These are phyloP conservation scores for Blastobotrys illinoisensis DNA, from an alignment of 1,139 yeast species.

Conservation along the genomic window DNA sequence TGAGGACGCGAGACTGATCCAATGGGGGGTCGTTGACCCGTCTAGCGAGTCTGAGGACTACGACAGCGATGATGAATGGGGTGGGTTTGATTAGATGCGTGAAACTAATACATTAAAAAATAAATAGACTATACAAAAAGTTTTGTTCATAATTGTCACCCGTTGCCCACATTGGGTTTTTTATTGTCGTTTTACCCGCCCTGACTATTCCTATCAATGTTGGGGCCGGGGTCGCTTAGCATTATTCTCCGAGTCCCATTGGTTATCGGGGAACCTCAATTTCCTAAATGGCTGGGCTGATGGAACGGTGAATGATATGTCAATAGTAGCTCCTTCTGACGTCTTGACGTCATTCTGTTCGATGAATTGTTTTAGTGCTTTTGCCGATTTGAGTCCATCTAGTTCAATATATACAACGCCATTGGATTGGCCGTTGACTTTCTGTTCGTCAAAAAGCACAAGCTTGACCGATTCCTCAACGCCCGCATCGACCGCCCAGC, in stretches of 20 bases:
- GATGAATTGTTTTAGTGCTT: constrained; percentile 1
- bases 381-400: constrained; percentile 14
- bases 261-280: not conserved
- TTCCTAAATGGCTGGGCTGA: constrained; percentile 8
- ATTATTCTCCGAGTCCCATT: not conserved
- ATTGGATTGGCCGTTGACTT: constrained; percentile 32
- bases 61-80: constrained; percentile 29
- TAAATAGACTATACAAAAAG: not conserved
- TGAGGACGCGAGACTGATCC: constrained; percentile 53
- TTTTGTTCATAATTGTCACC: not conserved
- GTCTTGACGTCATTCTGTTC: not conserved
- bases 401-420: constrained; percentile 25
- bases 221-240: not conserved
- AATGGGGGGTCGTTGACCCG: constrained; percentile 56
- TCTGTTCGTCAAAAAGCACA: constrained; percentile 31
- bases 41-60: constrained; percentile 32
- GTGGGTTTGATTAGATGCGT: constrained; percentile 21
- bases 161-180: too few species aligned
- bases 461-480: constrained; percentile 22
- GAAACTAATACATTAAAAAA: not conserved
- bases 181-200: not conserved
- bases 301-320: not conserved
- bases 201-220: not conserved
- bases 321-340: not conserved
- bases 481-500: constrained; percentile 26